phyloP scores from a whole-genome alignment of 2,329 filamentous ascomycete genomes.

The Cercospora berteroae region DNA sequence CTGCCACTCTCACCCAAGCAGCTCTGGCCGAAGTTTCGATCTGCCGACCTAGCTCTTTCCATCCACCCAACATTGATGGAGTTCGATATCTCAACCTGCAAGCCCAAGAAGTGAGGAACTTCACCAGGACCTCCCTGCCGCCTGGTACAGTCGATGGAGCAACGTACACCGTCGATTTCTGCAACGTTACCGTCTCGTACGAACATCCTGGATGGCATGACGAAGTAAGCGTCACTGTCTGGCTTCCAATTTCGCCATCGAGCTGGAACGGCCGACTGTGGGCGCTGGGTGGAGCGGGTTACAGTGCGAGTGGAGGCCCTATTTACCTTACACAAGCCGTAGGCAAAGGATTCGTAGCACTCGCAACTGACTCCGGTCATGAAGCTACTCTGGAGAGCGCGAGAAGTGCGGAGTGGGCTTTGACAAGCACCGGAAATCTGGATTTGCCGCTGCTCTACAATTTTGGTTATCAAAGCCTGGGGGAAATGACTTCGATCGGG shows the following conservation, averaged over 20 bases:
- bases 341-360: too few relatives aligned
- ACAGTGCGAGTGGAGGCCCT: too few relatives aligned
- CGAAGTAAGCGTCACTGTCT: background rate
- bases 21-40: background rate
- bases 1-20: background rate
- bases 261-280: background rate
- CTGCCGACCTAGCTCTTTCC: background rate
- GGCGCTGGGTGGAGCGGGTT: background rate
- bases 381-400: too few relatives aligned
- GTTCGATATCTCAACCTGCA: background rate
- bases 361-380: too few relatives aligned
- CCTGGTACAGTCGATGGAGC: background rate
- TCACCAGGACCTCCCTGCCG: background rate
- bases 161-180: background rate
- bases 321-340: too few relatives aligned
- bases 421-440: background rate
- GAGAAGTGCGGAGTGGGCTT: background rate
- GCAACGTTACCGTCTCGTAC: background rate
- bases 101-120: background rate
- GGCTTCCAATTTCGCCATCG: background rate
- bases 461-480: background rate
- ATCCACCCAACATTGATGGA: background rate
- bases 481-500: background rate
- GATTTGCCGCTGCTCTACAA: background rate
- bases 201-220: background rate